These are phyloP conservation scores for Catunica adiposa DNA, from an alignment of 2,329 filamentous ascomycete species.

Conservation along the genomic window DNA sequence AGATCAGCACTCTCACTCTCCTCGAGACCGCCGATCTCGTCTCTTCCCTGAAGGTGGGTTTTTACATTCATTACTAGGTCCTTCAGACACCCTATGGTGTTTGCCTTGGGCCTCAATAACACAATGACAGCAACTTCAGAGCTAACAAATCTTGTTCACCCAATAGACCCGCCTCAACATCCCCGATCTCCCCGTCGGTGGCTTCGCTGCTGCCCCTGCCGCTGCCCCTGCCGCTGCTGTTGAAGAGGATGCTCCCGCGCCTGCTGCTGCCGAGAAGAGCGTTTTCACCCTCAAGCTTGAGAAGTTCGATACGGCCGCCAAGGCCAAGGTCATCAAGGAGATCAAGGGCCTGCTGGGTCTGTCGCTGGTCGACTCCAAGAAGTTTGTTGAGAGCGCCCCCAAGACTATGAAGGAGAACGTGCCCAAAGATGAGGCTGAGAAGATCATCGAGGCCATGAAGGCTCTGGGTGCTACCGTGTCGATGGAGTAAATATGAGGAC, in stretches of 20 bases:
- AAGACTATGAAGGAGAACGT: conserved; percentile 99
- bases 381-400: conserved; percentile 95
- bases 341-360: conserved; percentile 90
- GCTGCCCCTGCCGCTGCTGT: conserved; percentile 43
- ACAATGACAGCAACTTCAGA: no score
- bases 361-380: conserved; percentile 98
- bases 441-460: conserved; percentile 93
- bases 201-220: conserved; percentile 55
- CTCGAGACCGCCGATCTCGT: conserved; percentile 96
- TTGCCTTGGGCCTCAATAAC: no score
- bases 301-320: conserved; percentile 71
- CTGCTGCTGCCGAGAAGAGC: conserved; percentile 84
- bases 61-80: neutral
- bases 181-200: conserved; percentile 88
- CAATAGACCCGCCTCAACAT: conserved; percentile 55
- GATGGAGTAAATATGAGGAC: conserved; percentile 54
- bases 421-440: conserved; percentile 97
- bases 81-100: neutral
- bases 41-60: conserved; percentile 71
- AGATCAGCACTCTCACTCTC: conserved; percentile 95
- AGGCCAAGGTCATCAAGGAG: conserved; percentile 99
- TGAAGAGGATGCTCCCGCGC: conserved; percentile 63
- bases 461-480: conserved; percentile 72
- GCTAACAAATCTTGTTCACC: neutral
- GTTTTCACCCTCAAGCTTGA: conserved; percentile 92